Evolutionary conservation across 306 rosid genomes (phyloP).

Genomic region (Geum urbanum): DNA sequence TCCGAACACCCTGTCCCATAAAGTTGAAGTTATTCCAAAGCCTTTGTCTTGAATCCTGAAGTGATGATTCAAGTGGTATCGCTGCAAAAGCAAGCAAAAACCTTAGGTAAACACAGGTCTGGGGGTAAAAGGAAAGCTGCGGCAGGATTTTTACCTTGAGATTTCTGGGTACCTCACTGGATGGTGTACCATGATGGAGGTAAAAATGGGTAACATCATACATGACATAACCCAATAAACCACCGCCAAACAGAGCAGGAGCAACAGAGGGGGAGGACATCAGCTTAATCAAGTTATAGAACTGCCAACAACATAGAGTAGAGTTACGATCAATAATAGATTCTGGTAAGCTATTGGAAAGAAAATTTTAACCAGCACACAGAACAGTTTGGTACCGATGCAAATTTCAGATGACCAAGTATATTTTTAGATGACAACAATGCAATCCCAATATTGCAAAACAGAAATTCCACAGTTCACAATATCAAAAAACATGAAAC

Average conservation of each 20-base stretch:
- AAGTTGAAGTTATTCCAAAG: constrained; percentile 80
- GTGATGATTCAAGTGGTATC: constrained; percentile 91
- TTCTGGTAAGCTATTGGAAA: neutral
- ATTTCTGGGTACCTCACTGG: constrained; percentile 39
- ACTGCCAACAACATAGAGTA: constrained; percentile 43
- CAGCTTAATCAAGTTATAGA: constrained; percentile 72
- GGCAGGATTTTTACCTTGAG: constrained; percentile 60
- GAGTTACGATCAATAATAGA: constrained; percentile 22
- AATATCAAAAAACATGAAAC: neutral
- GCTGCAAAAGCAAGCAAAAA: constrained; percentile 44
- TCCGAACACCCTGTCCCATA: constrained; percentile 88
- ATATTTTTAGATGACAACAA: neutral
- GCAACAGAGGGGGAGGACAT: constrained; percentile 57
- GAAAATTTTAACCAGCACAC: neutral
- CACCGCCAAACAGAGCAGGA: constrained; percentile 88
- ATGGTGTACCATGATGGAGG: constrained; percentile 90
- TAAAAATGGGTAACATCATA: constrained; percentile 93
- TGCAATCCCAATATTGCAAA: neutral
- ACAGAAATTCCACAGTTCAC: neutral
- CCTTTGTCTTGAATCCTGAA: constrained; percentile 80
- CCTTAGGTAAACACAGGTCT: neutral
- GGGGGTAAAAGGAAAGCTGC: neutral
- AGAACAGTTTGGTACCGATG: neutral
- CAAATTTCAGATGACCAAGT: neutral
- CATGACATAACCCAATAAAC: constrained; percentile 85